A percentile compares a stretch with the other conserved stretches of the same genome.
Evolutionary conservation across 2,329 filamentous ascomycete species (phyloP).

Genomic region (Colletotrichum horii): DNA sequence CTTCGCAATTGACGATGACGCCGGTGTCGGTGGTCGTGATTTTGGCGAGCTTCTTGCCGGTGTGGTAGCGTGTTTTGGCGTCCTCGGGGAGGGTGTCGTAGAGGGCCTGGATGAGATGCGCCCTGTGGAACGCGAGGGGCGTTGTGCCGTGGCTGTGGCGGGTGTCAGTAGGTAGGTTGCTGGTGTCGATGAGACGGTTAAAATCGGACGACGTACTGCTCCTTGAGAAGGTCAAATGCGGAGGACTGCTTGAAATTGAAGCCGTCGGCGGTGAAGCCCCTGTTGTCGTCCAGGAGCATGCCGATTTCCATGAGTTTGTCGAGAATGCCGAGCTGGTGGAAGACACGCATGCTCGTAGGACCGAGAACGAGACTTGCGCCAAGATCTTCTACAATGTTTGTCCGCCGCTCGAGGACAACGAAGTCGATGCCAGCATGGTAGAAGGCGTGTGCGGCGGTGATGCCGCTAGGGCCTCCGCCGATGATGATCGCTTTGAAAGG

Average conservation of each 20-base stretch:
- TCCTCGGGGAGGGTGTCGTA: conserved; percentile 32
- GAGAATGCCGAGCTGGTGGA: conserved; percentile 35
- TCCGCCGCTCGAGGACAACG: conserved; percentile 34
- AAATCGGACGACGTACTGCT: background rate
- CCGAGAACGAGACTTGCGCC: conserved; percentile 33
- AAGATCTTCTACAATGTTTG: conserved; percentile 26
- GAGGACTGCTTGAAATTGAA: background rate
- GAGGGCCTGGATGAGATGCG: conserved; percentile 36
- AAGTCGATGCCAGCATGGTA: conserved; percentile 37
- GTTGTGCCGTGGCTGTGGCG: conserved; percentile 28
- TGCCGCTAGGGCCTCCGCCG: conserved; percentile 33
- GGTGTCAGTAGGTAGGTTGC: background rate
- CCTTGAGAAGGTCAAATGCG: background rate
- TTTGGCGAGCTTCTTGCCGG: conserved; percentile 28
- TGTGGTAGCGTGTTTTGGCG: conserved; percentile 29
- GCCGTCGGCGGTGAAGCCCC: background rate
- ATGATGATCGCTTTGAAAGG: conserved; percentile 34
- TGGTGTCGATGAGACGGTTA: background rate
- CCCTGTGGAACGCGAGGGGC: conserved; percentile 36
- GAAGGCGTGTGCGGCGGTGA: conserved; percentile 34
- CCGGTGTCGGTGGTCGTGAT: conserved; percentile 25
- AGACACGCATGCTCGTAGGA: conserved; percentile 29
- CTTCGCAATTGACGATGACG: conserved; percentile 33
- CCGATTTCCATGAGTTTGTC: conserved; percentile 5
- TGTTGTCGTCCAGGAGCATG: background rate